These are phyloP conservation scores for Debaryomyces sp. DNA, from an alignment of 1,139 yeast genomes.

Conservation along the genomic window DNA sequence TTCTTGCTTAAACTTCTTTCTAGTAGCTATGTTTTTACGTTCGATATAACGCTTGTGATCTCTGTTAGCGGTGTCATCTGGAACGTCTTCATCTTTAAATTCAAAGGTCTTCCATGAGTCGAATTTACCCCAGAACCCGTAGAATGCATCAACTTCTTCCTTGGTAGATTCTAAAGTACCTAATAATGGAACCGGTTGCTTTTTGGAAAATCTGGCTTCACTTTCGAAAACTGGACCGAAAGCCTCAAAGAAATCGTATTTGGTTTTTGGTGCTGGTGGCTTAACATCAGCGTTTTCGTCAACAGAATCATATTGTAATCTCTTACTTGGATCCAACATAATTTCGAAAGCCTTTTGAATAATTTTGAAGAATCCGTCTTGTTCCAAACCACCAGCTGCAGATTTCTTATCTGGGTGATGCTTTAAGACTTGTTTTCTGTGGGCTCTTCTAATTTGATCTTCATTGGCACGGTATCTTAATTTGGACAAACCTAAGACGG, in stretches of 20 bases:
- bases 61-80: constrained; percentile 98
- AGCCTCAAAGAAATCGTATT: constrained; percentile 82
- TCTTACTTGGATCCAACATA: constrained; percentile 80
- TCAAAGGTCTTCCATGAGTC: constrained; percentile 99
- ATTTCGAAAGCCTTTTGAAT: constrained; percentile 96
- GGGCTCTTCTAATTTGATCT: constrained; percentile 94
- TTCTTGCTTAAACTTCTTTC: constrained; percentile 97
- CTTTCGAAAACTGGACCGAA: constrained; percentile 93
- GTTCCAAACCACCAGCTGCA: constrained; percentile 79
- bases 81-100: constrained; percentile 98
- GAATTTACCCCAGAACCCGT: constrained; percentile 90
- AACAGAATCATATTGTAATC: constrained; percentile 94
- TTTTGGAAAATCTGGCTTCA: constrained; percentile 90
- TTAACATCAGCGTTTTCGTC: constrained; percentile 84
- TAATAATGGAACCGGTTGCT: constrained; percentile 81
- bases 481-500: constrained; percentile 91
- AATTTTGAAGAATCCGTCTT: constrained; percentile 97
- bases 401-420: constrained; percentile 99
- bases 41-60: constrained; percentile 98
- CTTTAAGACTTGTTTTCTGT: constrained; percentile 93
- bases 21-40: constrained; percentile 93
- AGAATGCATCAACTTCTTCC: constrained; percentile 86
- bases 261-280: constrained; percentile 68
- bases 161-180: constrained; percentile 72
- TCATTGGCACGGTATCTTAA: constrained; percentile 90